Conservation (phyloP, 352 stramenopile species). For the Phytophthora lateralis region DNA sequence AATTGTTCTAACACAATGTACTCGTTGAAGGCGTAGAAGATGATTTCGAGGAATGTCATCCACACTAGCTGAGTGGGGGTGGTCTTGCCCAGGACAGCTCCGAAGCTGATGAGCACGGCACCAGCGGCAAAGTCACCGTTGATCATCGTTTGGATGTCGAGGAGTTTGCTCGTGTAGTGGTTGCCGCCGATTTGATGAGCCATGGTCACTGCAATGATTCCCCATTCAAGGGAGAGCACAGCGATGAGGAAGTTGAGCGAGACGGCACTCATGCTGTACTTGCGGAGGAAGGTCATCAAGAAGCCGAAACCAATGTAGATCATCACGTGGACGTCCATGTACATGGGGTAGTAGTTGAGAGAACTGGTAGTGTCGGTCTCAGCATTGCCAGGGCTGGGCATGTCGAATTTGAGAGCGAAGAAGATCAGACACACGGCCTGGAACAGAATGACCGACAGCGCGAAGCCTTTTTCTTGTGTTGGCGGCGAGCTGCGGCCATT, state of each 20-base stretch:
- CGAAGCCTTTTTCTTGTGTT: constrained; percentile 31
- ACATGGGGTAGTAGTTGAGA: constrained; percentile 55
- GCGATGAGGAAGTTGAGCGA: constrained; percentile 82
- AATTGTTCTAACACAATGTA: constrained; percentile 63
- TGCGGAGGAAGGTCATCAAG: constrained; percentile 88
- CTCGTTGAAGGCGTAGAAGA: constrained; percentile 86
- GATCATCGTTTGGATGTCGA: constrained; percentile 70
- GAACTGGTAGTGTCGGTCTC: not conserved
- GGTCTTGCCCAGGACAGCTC: constrained; percentile 75
- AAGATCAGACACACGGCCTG: constrained; percentile 53
- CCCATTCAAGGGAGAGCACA: constrained; percentile 70
- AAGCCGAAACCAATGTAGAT: constrained; percentile 90
- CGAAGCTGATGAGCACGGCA: constrained; percentile 82
- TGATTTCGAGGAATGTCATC: constrained; percentile 78
- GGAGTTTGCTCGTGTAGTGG: constrained; percentile 51
- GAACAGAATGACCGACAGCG: constrained; percentile 45
- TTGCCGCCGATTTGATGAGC: constrained; percentile 55
- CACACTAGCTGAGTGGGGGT: constrained; percentile 78
- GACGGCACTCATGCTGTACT: constrained; percentile 80
- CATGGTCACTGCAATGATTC: constrained; percentile 71
- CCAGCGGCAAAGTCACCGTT: constrained; percentile 83
- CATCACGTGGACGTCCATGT: constrained; percentile 86
- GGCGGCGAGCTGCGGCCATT: constrained; percentile 2
- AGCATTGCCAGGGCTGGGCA: constrained; percentile 23
- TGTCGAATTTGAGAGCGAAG: constrained; percentile 57